Conservation (phyloP, 192 early-diverging fungal species). For the Podila horticola region DNA sequence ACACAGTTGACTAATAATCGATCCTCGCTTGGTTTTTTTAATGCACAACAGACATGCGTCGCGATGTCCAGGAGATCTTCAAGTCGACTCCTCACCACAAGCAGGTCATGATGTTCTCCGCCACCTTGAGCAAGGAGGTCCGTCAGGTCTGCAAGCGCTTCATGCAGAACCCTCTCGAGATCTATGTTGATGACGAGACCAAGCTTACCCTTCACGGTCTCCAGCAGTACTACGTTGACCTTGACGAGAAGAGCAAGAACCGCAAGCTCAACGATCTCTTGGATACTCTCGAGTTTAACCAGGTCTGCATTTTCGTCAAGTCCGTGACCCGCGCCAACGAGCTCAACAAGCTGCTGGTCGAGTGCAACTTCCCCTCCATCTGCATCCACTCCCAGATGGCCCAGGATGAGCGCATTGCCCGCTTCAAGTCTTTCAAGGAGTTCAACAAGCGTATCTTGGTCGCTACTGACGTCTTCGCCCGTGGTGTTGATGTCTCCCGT, state of each 20-base stretch:
- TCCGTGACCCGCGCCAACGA: constrained; percentile 87
- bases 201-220: constrained; percentile 98
- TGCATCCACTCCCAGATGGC: constrained; percentile 92
- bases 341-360: constrained; percentile 86
- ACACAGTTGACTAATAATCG: no score
- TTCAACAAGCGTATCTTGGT: constrained; percentile 96
- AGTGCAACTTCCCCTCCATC: constrained; percentile 94
- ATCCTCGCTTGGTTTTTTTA: neutral
- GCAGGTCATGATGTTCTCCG: constrained; percentile 99
- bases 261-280: constrained; percentile 92
- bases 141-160: constrained; percentile 96
- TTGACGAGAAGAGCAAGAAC: constrained; percentile 91
- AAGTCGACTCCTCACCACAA: constrained; percentile 93
- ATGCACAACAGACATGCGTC: constrained; percentile 87
- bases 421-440: constrained; percentile 96
- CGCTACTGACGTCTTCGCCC: constrained; percentile 97
- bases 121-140: constrained; percentile 94
- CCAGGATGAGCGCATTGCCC: constrained; percentile 92
- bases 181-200: constrained; percentile 97
- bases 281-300: constrained; percentile 97
- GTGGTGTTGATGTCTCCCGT: constrained; percentile 98
- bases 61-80: constrained; percentile 98
- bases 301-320: constrained; percentile 97
- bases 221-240: constrained; percentile 92
- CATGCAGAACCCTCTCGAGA: constrained; percentile 97